These are phyloP conservation scores for Alternaria sp. DNA, from an alignment of 2,329 filamentous ascomycete species.

Conservation along the genomic window DNA sequence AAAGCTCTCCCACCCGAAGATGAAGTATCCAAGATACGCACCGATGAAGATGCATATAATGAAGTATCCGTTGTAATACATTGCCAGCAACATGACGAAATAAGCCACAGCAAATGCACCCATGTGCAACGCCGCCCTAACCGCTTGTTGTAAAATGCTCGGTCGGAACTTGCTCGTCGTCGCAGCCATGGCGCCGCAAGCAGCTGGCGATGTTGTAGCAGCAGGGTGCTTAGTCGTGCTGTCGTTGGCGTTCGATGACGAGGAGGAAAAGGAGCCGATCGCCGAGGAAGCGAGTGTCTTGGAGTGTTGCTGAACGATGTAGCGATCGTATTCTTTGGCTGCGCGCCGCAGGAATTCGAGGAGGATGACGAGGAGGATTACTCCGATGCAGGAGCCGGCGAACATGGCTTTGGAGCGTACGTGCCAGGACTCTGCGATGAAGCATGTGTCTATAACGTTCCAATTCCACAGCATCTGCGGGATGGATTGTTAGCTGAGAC, in stretches of 20 bases:
- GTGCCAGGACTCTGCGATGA: slow-evolving; percentile 75
- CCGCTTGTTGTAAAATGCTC: slow-evolving; percentile 68
- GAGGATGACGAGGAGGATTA: slow-evolving; percentile 72
- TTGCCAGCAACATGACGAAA: slow-evolving; percentile 75
- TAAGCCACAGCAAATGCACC: slow-evolving; percentile 79
- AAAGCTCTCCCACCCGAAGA: slow-evolving; percentile 47
- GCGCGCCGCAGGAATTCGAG: slow-evolving; percentile 76
- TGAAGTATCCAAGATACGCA: slow-evolving; percentile 44
- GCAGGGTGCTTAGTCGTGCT: slow-evolving; percentile 19
- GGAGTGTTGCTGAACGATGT: slow-evolving; percentile 63
- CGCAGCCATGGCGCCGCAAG: not conserved
- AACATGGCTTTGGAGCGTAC: slow-evolving; percentile 74
- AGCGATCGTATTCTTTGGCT: slow-evolving; percentile 76
- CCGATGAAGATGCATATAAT: slow-evolving; percentile 58
- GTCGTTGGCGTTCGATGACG: slow-evolving; percentile 13
- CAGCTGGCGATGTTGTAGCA: slow-evolving; percentile 2
- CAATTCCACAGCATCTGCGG: slow-evolving; percentile 77
- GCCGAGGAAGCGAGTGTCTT: slow-evolving; percentile 17
- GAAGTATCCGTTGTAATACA: slow-evolving; percentile 74
- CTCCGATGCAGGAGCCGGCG: slow-evolving; percentile 80
- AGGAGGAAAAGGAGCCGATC: slow-evolving; percentile 18
- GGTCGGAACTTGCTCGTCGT: slow-evolving; percentile 54
- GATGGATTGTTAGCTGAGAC: not conserved
- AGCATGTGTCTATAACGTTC: slow-evolving; percentile 74
- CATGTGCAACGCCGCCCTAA: slow-evolving; percentile 74